A percentile compares a stretch with the other conserved stretches of the same genome.
These are phyloP conservation scores for Globisporangium cylindrosporum DNA, from an alignment of 352 stramenopile species.

Conservation along the genomic window DNA sequence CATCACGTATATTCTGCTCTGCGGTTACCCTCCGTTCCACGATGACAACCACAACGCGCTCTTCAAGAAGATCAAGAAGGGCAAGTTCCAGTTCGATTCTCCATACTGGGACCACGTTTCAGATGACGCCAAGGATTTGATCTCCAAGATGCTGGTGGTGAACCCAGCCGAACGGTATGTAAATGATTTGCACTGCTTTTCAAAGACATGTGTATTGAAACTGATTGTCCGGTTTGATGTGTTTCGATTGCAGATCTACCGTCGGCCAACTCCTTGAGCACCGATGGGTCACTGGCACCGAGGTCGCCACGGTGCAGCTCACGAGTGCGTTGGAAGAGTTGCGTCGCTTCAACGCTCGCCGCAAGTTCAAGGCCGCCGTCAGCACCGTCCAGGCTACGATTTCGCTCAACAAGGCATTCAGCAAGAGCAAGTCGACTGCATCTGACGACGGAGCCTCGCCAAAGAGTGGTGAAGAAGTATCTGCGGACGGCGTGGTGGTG, in stretches of 20 bases:
- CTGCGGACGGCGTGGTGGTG: constrained; percentile 24
- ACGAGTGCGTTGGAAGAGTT: constrained; percentile 91
- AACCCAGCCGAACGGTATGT: constrained; percentile 83
- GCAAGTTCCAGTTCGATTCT: constrained; percentile 94
- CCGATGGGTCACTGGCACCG: constrained; percentile 86
- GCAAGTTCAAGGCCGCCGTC: constrained; percentile 94
- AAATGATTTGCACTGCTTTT: not conserved
- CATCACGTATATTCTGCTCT: constrained; percentile 86
- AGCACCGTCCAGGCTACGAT: constrained; percentile 81
- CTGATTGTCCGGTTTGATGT: not conserved
- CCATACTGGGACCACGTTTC: constrained; percentile 94
- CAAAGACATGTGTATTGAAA: not conserved
- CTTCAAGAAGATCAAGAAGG: constrained; percentile 94
- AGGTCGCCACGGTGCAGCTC: constrained; percentile 87
- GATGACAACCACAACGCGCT: constrained; percentile 92
- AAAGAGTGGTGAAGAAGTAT: constrained; percentile 8
- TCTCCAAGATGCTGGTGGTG: constrained; percentile 91
- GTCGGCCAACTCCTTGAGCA: constrained; percentile 86
- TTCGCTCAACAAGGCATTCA: constrained; percentile 73
- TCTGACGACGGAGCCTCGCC: constrained; percentile 13
- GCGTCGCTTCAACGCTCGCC: constrained; percentile 92
- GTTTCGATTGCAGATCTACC: constrained; percentile 45
- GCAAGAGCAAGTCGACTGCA: constrained; percentile 42
- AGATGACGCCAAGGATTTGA: constrained; percentile 93
- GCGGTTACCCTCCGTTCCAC: constrained; percentile 87